Base-by-base conservation (phyloP, 257 asterid species). In the Nicotiana sylvestris region DNA sequence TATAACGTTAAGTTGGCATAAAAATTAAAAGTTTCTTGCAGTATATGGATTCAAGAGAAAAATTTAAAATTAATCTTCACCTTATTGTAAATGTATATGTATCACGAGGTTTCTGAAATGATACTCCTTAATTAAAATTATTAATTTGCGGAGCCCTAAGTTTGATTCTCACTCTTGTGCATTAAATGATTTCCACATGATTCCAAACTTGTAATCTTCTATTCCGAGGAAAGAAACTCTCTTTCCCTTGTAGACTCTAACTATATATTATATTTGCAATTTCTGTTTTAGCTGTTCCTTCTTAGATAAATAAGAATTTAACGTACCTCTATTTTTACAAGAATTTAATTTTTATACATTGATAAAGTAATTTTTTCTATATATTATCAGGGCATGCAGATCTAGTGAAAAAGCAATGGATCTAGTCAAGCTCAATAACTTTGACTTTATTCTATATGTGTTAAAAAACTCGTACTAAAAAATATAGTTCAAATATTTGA, bases 161-260 rank as follows among this genome's bases (percentile, higher is more conserved):
- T 84, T 87, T 94, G 89, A 89, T 92, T 90, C 90, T 89, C 89
- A 81, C 89, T 78, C 86, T 86, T 89, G 86, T 84, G 90, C 97
- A 95, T 95, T 95, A 86, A 95, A 90, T 93, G 97, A 93, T 49
- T 88, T 81, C 91, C 98, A 93, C 97, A 91, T 93, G 98, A 91
- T 95, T 93, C 92, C 95, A 90, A 93, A 87, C 96, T 90, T 90
- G 91, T 85, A 91, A 85, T 92, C 89, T 89, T 84, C 93, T 82
- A 81, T 90, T 92, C 95, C 94, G 78, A 90, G 93, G 82, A 85
- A 85, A 89, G 91, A 91, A 88, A 76, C 91, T 86, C 89, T 86
- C 86, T 81, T 87, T 86, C 84, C 92, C 89, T 87, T 79, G 83
- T 85, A 77, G 43, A 32, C 67, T 61, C 72, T 86, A 84, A 67